These are phyloP conservation scores for Moesziomyces sp. DNA, from an alignment of 1,284 basidiomycete genomes.

Conservation along the genomic window DNA sequence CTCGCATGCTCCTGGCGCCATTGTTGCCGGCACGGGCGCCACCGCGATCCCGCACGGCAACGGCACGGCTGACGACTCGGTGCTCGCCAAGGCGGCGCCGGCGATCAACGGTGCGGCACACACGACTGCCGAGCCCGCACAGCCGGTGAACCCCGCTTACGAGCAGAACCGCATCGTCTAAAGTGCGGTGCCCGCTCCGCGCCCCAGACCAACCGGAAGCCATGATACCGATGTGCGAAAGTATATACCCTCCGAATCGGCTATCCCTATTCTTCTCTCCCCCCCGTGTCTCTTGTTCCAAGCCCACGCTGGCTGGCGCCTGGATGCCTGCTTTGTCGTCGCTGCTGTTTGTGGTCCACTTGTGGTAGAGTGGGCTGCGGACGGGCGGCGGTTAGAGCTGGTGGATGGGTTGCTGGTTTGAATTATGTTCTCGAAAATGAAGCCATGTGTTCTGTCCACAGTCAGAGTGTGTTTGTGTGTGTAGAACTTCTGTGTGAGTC, in stretches of 20 bases:
- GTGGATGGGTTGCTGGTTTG: too few species aligned
- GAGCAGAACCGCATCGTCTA: conserved; percentile 34
- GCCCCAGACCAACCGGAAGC: conserved; percentile 1
- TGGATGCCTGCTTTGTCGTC: too few species aligned
- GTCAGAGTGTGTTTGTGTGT: too few species aligned
- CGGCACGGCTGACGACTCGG: conserved; percentile 19
- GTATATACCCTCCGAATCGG: conserved; percentile 35
- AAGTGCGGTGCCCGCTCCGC: not conserved
- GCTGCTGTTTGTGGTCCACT: too few species aligned
- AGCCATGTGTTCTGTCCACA: too few species aligned
- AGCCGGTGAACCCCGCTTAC: conserved; percentile 48
- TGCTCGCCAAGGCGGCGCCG: conserved; percentile 34
- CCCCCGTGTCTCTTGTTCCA: not conserved
- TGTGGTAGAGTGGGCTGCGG: too few species aligned
- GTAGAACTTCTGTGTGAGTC: too few species aligned
- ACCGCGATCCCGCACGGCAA: conserved; percentile 20
- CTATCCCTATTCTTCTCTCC: not conserved
- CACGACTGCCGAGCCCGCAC: conserved; percentile 15
- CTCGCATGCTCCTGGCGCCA: conserved; percentile 31
- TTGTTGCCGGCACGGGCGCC: conserved; percentile 37
- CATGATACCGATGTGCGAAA: conserved; percentile 41
- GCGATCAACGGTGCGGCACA: conserved; percentile 49
- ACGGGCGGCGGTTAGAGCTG: too few species aligned
- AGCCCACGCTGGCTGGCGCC: too few species aligned
- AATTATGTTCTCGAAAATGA: too few species aligned